Conservation (phyloP, 768 basidiomycete species). For the Gymnopilus dilepis region DNA sequence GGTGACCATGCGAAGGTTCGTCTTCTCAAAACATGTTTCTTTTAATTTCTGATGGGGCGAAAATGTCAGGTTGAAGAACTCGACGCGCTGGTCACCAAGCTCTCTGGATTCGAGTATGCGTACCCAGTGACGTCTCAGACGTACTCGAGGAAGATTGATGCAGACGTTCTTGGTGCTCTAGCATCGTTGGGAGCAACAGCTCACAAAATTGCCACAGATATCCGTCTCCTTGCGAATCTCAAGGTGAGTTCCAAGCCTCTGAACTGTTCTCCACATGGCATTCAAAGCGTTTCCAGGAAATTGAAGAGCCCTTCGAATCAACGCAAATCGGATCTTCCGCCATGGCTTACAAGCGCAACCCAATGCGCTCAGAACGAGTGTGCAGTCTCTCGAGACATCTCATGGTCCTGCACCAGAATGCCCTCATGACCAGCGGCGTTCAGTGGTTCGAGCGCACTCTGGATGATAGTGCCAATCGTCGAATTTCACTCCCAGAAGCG, state of each 20-base stretch:
- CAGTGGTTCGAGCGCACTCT: conserved; percentile 99
- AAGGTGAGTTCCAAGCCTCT: conserved; percentile 54
- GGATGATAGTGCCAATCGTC: conserved; percentile 97
- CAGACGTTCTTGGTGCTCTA: conserved; percentile 89
- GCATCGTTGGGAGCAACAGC: conserved; percentile 93
- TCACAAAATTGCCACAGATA: conserved; percentile 97
- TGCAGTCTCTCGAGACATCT: conserved; percentile 94
- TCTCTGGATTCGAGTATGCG: conserved; percentile 91
- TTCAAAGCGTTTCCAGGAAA: conserved; percentile 59
- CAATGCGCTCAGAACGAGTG: conserved; percentile 97
- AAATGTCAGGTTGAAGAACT: conserved; percentile 77
- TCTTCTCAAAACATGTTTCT: no score
- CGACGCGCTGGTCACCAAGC: conserved; percentile 86
- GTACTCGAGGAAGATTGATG: conserved; percentile 96
- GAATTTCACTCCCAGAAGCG: conserved; percentile 96
- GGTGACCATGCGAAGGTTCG: conserved; percentile 90
- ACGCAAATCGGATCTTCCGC: conserved; percentile 97
- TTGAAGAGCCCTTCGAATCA: conserved; percentile 98
- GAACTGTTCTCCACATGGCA: neutral
- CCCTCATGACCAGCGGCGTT: conserved; percentile 90
- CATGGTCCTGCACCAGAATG: conserved; percentile 97
- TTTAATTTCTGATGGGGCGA: neutral
- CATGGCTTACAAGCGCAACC: conserved; percentile 99
- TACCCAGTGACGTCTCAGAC: conserved; percentile 99
- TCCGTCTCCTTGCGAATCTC: conserved; percentile 90